These are phyloP conservation scores for Hypomyces rosellus DNA, from an alignment of 2,329 filamentous ascomycete species.

Conservation along the genomic window DNA sequence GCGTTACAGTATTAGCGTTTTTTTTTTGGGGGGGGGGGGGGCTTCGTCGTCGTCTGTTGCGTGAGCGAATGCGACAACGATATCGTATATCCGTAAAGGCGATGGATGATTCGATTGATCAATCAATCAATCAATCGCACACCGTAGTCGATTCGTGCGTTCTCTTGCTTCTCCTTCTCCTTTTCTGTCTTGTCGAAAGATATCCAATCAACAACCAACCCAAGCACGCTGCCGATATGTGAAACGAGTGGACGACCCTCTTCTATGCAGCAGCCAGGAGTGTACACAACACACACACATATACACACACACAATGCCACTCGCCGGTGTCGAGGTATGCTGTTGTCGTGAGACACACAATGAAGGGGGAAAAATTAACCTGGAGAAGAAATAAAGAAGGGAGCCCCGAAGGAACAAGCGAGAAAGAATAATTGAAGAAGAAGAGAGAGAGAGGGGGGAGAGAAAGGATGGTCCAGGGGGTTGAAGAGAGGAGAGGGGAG, in stretches of 20 bases:
- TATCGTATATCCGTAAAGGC: no score
- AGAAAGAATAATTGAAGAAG: background rate
- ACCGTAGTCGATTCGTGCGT: background rate
- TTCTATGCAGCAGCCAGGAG: background rate
- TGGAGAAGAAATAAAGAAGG: background rate
- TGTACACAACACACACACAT: no score
- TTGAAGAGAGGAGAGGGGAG: no score
- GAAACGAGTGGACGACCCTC: background rate
- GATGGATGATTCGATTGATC: no score
- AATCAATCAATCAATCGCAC: no score
- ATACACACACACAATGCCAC: no score
- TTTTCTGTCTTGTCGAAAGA: background rate
- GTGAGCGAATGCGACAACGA: no score
- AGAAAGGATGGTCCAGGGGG: background rate
- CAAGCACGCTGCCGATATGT: background rate
- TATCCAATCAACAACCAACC: background rate
- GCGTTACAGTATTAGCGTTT: background rate
- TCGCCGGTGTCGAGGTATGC: no score
- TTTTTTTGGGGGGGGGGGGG: no score
- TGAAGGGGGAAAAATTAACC: background rate
- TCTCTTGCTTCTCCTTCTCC: background rate
- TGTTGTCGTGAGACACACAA: background rate
- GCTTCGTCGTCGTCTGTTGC: background rate
- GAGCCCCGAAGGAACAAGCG: background rate
- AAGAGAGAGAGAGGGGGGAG: background rate